Evolutionary conservation across 2,329 filamentous ascomycete species (phyloP), one percentile per base, ranked within the genome.

Genomic region (Alternaria gansuensis): DNA sequence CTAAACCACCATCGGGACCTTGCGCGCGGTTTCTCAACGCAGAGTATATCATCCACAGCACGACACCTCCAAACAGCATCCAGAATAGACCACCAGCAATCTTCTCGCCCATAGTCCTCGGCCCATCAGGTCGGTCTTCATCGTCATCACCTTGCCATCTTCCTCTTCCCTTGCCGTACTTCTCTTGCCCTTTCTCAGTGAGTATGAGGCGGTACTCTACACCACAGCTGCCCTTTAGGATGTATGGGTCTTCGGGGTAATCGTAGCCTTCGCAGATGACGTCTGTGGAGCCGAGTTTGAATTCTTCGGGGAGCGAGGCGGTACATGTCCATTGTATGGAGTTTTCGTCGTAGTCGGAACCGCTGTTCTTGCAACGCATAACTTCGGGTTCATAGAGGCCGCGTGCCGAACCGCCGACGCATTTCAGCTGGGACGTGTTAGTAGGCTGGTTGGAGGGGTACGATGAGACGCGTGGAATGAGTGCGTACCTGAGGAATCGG

Each of bases 261-360:
- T 85, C 82, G 79, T 97, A 98, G 10, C 95, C 94, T 74, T 99
- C 94, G 77, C 95, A 99, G 10, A 93, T 82, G 54, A 98, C 94
- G 62, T 98, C 93, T 10, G 94, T 97, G 61, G 86, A 85, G 57
- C 92, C 93, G 28, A 98, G 86, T 77, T 89, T 89, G 78, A 89
- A 87, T 65, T 89, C 87, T 10, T 81, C 75, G 0, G 87, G 87
- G 1, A 89, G 76, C 3, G 82, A 81, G 5, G 87, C 85, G n/a
- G 87, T 87, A 79, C 94, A 99, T 28, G 91, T 91, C 94, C 94
- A 99, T 79, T 97, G 89, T 36, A 97, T 84, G 74, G 97, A 90
- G 78, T 95, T 88, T 60, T 87, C 87, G 63, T 87, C 87, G 81
- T 97, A 97, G 60, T 90, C 90, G 29, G 86, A 82, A 60, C 94